Evolutionary conservation across 2,329 filamentous ascomycete genomes (phyloP).

Genomic region (Aureobasidium sp.): DNA sequence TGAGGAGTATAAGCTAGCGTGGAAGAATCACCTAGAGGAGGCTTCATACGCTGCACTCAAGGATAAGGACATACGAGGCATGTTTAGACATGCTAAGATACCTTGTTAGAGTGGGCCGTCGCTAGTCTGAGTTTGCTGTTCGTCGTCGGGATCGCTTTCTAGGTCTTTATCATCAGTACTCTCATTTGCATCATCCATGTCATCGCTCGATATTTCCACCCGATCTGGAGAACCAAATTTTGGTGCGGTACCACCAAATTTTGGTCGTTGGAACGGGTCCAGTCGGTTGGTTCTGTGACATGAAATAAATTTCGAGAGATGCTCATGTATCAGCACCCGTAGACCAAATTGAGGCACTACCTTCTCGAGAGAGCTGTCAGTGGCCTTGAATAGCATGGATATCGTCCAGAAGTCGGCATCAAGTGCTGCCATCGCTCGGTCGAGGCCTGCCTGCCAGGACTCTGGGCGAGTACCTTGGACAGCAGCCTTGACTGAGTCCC

Average conservation of each 20-base stretch:
- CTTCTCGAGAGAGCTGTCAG: neutral
- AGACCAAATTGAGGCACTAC: neutral
- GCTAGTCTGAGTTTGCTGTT: neutral
- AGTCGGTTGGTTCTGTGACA: neutral
- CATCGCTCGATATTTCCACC: neutral
- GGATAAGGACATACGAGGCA: neutral
- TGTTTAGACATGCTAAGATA: constrained; percentile 1
- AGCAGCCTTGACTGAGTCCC: neutral
- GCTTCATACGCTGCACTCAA: neutral
- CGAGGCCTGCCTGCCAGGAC: neutral
- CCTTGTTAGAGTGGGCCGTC: neutral
- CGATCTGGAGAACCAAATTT: neutral
- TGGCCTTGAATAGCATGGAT: neutral
- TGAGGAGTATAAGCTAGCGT: neutral
- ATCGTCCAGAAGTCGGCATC: neutral
- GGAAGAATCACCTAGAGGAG: neutral
- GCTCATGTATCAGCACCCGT: neutral
- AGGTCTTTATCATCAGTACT: neutral
- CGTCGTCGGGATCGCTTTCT: neutral
- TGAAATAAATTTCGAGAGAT: neutral
- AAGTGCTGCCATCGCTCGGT: constrained; percentile 4
- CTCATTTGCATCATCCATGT: neutral
- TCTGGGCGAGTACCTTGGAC: neutral
- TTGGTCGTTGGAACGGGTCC: neutral
- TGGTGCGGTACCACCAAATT: neutral